Percentiles rank a stretch among this genome's conserved stretches.
Conservation (phyloP, 2,329 filamentous ascomycete genomes). For the Pseudogymnoascus sp. region DNA sequence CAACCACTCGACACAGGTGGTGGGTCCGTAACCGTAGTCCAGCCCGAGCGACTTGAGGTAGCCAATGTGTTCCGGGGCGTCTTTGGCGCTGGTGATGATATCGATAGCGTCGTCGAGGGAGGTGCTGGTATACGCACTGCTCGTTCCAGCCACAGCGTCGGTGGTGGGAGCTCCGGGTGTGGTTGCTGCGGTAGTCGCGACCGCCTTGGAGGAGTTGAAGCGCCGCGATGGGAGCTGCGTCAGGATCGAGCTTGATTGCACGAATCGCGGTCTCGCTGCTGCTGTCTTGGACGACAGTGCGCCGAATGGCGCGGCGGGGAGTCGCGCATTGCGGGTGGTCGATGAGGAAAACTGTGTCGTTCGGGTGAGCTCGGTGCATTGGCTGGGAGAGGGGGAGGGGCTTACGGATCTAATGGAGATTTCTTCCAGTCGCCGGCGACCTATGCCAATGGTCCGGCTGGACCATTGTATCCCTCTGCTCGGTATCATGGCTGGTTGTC, state of each 20-base stretch:
- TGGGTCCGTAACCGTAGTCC: slow-evolving; percentile 79
- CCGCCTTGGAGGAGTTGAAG: slow-evolving; percentile 23
- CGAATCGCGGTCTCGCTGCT: slow-evolving; percentile 14
- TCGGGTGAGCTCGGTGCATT: slow-evolving; percentile 16
- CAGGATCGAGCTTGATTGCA: slow-evolving; percentile 18
- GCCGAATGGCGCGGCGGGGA: slow-evolving; percentile 21
- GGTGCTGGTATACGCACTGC: slow-evolving; percentile 1
- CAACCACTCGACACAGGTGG: slow-evolving; percentile 63
- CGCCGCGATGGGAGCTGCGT: slow-evolving; percentile 23
- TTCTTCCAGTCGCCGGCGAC: slow-evolving; percentile 30
- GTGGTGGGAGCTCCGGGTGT: slow-evolving; percentile 12
- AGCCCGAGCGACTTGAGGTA: slow-evolving; percentile 77
- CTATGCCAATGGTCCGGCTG: slow-evolving; percentile 34
- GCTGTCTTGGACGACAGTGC: slow-evolving; percentile 16
- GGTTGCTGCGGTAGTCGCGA: slow-evolving; percentile 12
- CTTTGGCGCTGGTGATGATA: slow-evolving; percentile 15
- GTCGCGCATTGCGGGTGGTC: slow-evolving; percentile 21
- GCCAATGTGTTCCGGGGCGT: slow-evolving; percentile 58
- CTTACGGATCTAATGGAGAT: slow-evolving; percentile 30
- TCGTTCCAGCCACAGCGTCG: slow-evolving; percentile 12
- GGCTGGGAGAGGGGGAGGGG: background rate
- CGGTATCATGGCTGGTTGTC: slow-evolving; percentile 42
- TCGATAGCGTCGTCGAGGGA: slow-evolving; percentile 21
- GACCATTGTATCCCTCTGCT: slow-evolving; percentile 45
- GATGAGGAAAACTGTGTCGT: slow-evolving; percentile 27